Conservation (phyloP, 129 eudicot genomes). For the Helichrysum umbraculigerum region DNA sequence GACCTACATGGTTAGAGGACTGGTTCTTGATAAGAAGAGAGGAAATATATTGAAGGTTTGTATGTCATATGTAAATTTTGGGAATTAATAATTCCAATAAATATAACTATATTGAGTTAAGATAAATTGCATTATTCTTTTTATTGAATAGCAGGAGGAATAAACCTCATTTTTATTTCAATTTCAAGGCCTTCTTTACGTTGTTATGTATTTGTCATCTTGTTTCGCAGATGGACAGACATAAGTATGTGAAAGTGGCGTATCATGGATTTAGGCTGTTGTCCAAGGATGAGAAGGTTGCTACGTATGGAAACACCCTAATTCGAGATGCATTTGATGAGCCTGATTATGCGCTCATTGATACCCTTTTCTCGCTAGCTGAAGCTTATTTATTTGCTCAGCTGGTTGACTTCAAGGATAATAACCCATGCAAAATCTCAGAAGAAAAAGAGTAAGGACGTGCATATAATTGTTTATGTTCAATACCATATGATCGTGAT, state of each 20-base stretch:
- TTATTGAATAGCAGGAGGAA: not conserved
- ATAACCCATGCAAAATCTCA: conserved; percentile 74
- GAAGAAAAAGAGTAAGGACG: conserved; percentile 75
- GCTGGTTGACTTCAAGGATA: conserved; percentile 90
- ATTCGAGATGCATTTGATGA: conserved; percentile 88
- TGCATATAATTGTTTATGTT: conserved; percentile 1
- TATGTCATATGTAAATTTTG: conserved; percentile 7
- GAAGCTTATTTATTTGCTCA: conserved; percentile 98
- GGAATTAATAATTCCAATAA: not conserved
- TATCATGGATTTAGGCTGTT: conserved; percentile 89
- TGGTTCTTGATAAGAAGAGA: conserved; percentile 90
- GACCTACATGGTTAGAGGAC: conserved; percentile 97
- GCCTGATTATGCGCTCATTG: conserved; percentile 95
- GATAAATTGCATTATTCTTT: conserved; percentile 2
- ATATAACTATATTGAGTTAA: not conserved
- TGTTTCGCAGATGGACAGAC: conserved; percentile 82
- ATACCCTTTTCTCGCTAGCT: conserved; percentile 91
- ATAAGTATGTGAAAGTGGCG: conserved; percentile 96
- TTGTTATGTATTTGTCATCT: not conserved
- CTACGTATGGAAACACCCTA: conserved; percentile 77
- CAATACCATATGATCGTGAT: not conserved
- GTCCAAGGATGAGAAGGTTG: conserved; percentile 84
- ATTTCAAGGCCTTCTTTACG: not conserved
- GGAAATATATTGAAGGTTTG: conserved; percentile 95
- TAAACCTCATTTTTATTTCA: conserved; percentile 2